phyloP scores from a whole-genome alignment of 208 protist species.

The Spongospora subterranea region DNA sequence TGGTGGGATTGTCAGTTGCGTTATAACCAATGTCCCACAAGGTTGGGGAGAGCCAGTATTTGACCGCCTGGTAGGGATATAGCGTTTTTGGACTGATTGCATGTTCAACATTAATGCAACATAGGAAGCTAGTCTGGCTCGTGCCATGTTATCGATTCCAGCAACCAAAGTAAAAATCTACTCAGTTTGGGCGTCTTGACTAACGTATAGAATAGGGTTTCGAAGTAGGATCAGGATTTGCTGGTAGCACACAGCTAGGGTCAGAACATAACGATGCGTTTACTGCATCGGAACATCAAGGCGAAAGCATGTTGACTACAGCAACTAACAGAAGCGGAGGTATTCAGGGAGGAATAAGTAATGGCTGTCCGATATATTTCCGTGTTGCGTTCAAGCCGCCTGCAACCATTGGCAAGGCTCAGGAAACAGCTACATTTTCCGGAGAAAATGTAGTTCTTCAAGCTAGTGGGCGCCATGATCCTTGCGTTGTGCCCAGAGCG shows the following conservation, averaged over 20 bases:
- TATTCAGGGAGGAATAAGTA: conserved; percentile 78
- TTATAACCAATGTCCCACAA: conserved; percentile 71
- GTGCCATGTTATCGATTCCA: conserved; percentile 81
- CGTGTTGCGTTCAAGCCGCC: conserved; percentile 82
- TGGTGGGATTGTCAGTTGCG: conserved; percentile 76
- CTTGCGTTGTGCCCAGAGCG: conserved; percentile 81
- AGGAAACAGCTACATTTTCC: conserved; percentile 72
- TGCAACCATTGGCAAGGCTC: conserved; percentile 79
- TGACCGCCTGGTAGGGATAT: conserved; percentile 75
- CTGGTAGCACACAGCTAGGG: conserved; percentile 73
- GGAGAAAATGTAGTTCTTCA: conserved; percentile 73
- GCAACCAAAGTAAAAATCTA: conserved; percentile 58
- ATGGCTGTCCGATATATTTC: conserved; percentile 78
- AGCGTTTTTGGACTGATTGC: neutral
- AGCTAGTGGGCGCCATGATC: conserved; percentile 78
- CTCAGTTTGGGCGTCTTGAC: conserved; percentile 36
- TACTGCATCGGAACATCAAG: conserved; percentile 43
- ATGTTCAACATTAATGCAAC: neutral
- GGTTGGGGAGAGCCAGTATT: conserved; percentile 81
- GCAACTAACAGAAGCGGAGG: conserved; percentile 66
- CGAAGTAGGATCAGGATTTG: conserved; percentile 76
- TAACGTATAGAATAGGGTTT: conserved; percentile 70
- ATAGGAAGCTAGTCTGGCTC: conserved; percentile 77
- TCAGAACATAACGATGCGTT: conserved; percentile 80
- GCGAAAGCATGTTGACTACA: conserved; percentile 1